A percentile compares a stretch with the other conserved stretches of the same genome.
These are phyloP conservation scores for Tephrocybe sp. DNA, from an alignment of 768 basidiomycete species.

Conservation along the genomic window DNA sequence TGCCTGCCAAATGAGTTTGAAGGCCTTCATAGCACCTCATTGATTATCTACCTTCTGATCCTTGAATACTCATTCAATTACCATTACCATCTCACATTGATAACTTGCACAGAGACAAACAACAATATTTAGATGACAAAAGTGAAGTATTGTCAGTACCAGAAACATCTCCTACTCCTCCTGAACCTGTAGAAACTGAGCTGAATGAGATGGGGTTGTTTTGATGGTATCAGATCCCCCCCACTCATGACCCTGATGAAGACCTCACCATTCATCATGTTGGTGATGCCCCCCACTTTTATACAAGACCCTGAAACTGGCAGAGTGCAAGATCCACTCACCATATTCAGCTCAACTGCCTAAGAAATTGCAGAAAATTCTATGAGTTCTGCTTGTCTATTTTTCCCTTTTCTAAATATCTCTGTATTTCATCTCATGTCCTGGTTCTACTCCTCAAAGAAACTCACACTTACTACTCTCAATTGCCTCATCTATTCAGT, in stretches of 20 bases:
- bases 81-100: too few relatives aligned
- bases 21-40: too few relatives aligned
- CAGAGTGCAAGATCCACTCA: neutral
- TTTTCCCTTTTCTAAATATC: conserved; percentile 5
- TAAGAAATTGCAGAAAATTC: neutral
- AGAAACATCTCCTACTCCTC: too few relatives aligned
- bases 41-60: too few relatives aligned
- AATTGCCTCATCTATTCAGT: neutral
- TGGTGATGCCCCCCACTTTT: neutral
- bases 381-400: too few relatives aligned
- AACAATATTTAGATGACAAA: too few relatives aligned
- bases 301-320: neutral
- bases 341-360: neutral
- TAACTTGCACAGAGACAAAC: too few relatives aligned
- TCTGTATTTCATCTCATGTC: neutral
- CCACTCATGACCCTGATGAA: neutral
- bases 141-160: too few relatives aligned
- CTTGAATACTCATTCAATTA: too few relatives aligned
- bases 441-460: conserved; percentile 3
- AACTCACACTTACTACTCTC: conserved; percentile 1
- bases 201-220: neutral
- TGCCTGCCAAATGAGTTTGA: too few relatives aligned
- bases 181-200: neutral
- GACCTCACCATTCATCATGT: neutral
- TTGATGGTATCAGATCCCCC: neutral